Evolutionary conservation across 2,329 filamentous ascomycete genomes (phyloP).

Genomic region (Fusarium mundagurra): DNA sequence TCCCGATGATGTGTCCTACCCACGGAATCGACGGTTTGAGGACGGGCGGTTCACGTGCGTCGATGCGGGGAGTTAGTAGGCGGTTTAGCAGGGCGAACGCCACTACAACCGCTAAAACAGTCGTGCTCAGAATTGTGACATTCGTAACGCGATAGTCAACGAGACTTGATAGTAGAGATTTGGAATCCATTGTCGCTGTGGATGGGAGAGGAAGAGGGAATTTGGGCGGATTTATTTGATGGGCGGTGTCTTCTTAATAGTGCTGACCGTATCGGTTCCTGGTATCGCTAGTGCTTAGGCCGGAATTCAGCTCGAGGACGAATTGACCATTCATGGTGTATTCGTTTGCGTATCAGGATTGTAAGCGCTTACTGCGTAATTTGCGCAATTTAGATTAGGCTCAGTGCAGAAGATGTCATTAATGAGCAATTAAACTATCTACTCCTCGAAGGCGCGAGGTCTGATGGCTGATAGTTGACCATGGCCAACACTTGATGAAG

Average conservation of each 20-base stretch:
- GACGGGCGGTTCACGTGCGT: constrained; percentile 54
- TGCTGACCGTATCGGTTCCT: background rate
- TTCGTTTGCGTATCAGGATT: background rate
- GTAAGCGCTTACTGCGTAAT: no score
- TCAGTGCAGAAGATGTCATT: accelerated
- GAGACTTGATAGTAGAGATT: background rate
- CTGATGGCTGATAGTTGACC: no score
- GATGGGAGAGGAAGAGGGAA: background rate
- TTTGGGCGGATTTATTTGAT: background rate
- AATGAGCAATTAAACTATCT: accelerated
- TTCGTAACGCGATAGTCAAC: constrained; percentile 3
- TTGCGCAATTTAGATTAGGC: accelerated
- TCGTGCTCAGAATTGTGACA: constrained; percentile 48
- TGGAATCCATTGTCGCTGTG: background rate
- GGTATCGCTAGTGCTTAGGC: background rate
- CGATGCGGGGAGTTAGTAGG: constrained; percentile 33
- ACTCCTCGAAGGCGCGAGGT: accelerated
- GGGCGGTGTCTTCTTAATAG: background rate
- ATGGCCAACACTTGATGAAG: background rate
- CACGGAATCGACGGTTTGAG: constrained; percentile 54
- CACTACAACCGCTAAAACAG: constrained; percentile 12
- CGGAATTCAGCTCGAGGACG: no score
- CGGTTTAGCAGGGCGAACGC: constrained; percentile 26
- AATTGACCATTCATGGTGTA: background rate
- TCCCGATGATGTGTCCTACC: constrained; percentile 57